Percentiles rank a stretch among this genome's conserved stretches.
Evolutionary conservation across 1,284 basidiomycete genomes (phyloP).

Genomic region (Apiotrichum montevideense): DNA sequence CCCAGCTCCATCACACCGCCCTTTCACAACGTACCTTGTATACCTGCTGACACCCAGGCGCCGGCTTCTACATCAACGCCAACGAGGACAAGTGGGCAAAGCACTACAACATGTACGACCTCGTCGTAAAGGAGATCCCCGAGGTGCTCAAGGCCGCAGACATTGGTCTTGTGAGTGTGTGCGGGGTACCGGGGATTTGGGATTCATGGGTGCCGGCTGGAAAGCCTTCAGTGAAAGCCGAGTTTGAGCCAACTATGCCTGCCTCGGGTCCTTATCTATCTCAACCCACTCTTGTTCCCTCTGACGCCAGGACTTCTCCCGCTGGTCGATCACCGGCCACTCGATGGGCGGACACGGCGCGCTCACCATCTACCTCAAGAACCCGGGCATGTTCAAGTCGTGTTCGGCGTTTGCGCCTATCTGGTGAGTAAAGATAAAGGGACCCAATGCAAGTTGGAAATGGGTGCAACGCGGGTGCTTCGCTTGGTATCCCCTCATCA

Average conservation of each 20-base stretch:
- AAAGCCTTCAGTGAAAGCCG: too few relatives aligned
- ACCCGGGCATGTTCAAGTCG: constrained; percentile 67
- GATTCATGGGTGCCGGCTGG: too few relatives aligned
- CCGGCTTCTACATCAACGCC: constrained; percentile 90
- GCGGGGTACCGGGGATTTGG: too few relatives aligned
- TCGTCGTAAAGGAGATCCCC: constrained; percentile 76
- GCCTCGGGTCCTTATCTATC: too few relatives aligned
- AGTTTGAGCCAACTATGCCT: too few relatives aligned
- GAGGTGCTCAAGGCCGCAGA: constrained; percentile 62
- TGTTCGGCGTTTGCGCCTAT: constrained; percentile 93
- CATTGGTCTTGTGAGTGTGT: constrained; percentile 51
- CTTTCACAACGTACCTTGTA: not conserved
- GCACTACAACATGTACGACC: constrained; percentile 86
- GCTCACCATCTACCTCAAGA: constrained; percentile 77
- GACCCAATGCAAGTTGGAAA: not conserved
- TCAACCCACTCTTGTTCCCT: not conserved
- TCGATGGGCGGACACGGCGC: constrained; percentile 96
- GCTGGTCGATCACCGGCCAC: constrained; percentile 71
- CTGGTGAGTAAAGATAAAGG: constrained; percentile 38
- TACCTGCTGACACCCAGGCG: constrained; percentile 52
- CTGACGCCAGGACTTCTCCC: constrained; percentile 29
- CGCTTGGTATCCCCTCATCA: not conserved
- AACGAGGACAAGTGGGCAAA: constrained; percentile 70
- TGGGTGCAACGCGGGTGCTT: not conserved
- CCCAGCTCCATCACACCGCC: not conserved